These are phyloP conservation scores for Thermoascus crustaceus DNA, from an alignment of 2,329 filamentous ascomycete species.

Conservation along the genomic window DNA sequence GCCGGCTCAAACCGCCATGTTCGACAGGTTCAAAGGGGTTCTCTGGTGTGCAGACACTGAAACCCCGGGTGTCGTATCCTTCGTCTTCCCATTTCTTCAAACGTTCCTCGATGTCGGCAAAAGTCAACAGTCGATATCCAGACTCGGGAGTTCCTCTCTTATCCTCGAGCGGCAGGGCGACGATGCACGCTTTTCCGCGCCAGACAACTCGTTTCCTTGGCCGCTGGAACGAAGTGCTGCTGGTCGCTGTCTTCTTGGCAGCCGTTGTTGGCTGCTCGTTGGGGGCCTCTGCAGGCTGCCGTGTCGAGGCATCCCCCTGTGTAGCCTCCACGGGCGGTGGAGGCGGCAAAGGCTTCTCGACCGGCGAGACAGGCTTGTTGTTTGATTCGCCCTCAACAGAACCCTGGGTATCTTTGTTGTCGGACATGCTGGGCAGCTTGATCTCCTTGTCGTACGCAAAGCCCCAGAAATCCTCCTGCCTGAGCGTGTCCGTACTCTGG, in stretches of 20 bases:
- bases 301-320: conserved; percentile 5
- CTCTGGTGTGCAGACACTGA: conserved; percentile 25
- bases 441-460: conserved; percentile 37
- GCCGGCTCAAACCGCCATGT: conserved; percentile 36
- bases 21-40: conserved; percentile 18
- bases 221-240: conserved; percentile 22
- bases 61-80: conserved; percentile 37
- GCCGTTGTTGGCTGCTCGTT: conserved; percentile 8
- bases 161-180: conserved; percentile 61
- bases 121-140: conserved; percentile 29
- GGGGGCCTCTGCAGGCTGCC: too few species aligned
- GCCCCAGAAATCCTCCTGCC: conserved; percentile 38
- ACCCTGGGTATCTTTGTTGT: conserved; percentile 17
- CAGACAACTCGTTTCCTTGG: conserved; percentile 65
- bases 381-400: conserved; percentile 12
- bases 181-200: conserved; percentile 66
- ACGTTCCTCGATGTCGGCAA: conserved; percentile 30
- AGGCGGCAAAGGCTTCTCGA: conserved; percentile 36
- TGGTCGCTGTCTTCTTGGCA: conserved; percentile 10
- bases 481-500: conserved; percentile 34
- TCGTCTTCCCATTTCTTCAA: conserved; percentile 35
- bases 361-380: conserved; percentile 15
- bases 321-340: conserved; percentile 20
- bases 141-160: conserved; percentile 48
- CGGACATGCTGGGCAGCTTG: conserved; percentile 25